Base-by-base conservation (phyloP, 177 flowering plant species). In the Vitis hybrid region DNA sequence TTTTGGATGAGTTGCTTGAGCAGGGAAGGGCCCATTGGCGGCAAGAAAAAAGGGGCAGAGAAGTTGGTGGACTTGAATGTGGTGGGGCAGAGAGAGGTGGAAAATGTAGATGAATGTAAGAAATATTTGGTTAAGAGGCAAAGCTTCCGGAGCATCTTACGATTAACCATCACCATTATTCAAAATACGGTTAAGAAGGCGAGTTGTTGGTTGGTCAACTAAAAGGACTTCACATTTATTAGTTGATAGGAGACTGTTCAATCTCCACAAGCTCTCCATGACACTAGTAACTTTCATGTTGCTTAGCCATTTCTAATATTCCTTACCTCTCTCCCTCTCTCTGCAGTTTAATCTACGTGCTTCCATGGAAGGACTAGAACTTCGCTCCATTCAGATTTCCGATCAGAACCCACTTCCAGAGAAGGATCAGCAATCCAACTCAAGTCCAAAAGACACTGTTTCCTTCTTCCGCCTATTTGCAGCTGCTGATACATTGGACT, bases 401-500 rank as follows among this genome's bases (percentile, higher is more conserved):
- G 63, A 62, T 2, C 59, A 69, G 55, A 71, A 67, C 58, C 55
- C 70, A 50, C 30, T 3, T 49, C 48, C 73, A 32, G 70, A 76
- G 57, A 9, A 48, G 72, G 74, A 71, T 49, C 41, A 66, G 9
- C 51, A 41, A 46, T 50, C 71, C 4, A 61, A 50, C 20, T 68
- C 80, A 13, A 20, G n/a, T 46, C 63, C 61, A n/a, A 61, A 71
- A 70, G 50, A 61, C 5, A 62, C 57, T 13, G 84, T 73, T 64
- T 78, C 89, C 1, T 76, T 83, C 70, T 67, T 81, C 11, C 73
- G 84, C 0, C 68, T 91, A 35, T 91, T 91, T 70, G 68, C 78
- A 21, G 84, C 84, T 3, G 93, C 93, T 7, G 97, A 91, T 68
- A 64, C 35, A 30, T n/a, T 76, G 0, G 97, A 91, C 75, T 84